Conservation (phyloP, 2,329 filamentous ascomycete species). For the Aspergillus phoenicis region DNA sequence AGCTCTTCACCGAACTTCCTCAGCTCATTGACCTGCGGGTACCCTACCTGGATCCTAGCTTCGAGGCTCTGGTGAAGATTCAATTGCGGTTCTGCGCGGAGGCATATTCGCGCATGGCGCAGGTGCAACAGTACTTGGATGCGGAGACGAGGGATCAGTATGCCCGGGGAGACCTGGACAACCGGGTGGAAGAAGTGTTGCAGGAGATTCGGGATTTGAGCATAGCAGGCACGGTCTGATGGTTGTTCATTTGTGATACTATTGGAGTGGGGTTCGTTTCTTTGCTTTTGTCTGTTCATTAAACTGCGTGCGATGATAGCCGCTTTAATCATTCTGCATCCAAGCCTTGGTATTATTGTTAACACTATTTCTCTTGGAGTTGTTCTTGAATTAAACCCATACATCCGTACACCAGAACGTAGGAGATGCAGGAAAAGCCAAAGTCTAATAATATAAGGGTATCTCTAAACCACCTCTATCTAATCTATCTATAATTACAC, state of each 20-base stretch:
- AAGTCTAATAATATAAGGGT: neutral
- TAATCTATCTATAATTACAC: too few relatives aligned
- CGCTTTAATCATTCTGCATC: neutral
- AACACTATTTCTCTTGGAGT: neutral
- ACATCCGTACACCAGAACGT: too few relatives aligned
- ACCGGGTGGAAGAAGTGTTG: constrained; percentile 88
- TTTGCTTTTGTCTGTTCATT: constrained; percentile 17
- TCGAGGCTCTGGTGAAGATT: constrained; percentile 98
- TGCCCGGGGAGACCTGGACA: constrained; percentile 87
- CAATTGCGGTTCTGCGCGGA: constrained; percentile 97
- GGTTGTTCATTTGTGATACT: constrained; percentile 4
- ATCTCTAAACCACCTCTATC: neutral
- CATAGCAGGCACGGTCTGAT: constrained; percentile 73
- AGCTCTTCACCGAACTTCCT: constrained; percentile 87
- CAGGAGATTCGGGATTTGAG: constrained; percentile 97
- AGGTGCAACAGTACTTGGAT: constrained; percentile 97
- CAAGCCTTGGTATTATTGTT: neutral
- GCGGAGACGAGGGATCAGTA: constrained; percentile 95
- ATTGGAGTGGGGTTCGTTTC: constrained; percentile 12
- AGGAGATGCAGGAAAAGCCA: neutral
- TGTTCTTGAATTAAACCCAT: neutral
- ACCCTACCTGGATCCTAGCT: constrained; percentile 93
- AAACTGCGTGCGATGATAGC: neutral
- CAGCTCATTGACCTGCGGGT: constrained; percentile 96
- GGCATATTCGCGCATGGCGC: constrained; percentile 96